Evolutionary conservation across 2,329 filamentous ascomycete genomes (phyloP).

Genomic region (Ascosphaera aggregata): DNA sequence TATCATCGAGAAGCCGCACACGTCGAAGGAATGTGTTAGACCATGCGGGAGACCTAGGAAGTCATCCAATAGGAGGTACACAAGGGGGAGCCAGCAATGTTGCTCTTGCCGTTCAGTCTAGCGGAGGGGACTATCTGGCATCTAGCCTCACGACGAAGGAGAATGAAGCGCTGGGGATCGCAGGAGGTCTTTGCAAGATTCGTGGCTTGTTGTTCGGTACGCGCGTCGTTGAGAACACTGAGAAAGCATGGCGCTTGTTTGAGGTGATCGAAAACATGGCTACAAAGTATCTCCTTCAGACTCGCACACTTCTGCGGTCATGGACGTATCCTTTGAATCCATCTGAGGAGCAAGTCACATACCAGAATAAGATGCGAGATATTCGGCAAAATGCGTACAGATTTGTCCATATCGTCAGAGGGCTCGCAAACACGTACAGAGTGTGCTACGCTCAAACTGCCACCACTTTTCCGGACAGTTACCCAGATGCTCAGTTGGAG

Average conservation of each 20-base stretch:
- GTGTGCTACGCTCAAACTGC: not conserved
- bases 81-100: too few species aligned
- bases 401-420: constrained; percentile 39
- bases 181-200: not conserved
- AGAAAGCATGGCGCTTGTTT: not conserved
- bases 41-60: too few species aligned
- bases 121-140: too few species aligned
- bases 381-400: constrained; percentile 32
- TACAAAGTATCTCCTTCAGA: not conserved
- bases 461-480: not conserved
- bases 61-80: too few species aligned
- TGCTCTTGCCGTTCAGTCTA: too few species aligned
- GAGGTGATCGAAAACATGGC: not conserved
- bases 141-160: not conserved
- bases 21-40: too few species aligned
- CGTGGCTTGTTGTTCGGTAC: not conserved
- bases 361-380: constrained; percentile 32
- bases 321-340: constrained; percentile 40
- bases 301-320: constrained; percentile 12
- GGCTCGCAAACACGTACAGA: constrained; percentile 18
- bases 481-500: not conserved
- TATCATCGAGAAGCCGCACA: too few species aligned
- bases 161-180: not conserved
- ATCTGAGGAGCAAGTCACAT: constrained; percentile 24
- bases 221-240: not conserved